Base-by-base conservation (phyloP, 2,329 filamentous ascomycete genomes). In the Clonostachys solani region DNA sequence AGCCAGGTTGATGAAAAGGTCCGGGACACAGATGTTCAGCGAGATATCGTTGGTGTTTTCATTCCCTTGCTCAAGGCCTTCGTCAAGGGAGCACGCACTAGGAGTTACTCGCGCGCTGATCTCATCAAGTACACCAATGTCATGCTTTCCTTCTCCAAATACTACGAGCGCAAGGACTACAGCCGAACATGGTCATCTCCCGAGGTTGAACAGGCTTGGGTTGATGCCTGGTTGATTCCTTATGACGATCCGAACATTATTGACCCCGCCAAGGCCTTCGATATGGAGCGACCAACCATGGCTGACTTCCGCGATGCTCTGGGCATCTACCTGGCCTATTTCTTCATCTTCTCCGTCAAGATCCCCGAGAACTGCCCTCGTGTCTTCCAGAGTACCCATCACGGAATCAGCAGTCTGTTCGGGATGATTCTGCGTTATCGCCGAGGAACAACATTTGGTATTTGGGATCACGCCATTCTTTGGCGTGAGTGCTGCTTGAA, bases 381-480 rank as follows among this genome's bases (percentile, higher is more conserved):
- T n/a, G 77, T 83, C 5, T 83, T 83, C 58, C 80, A 84, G 59
- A 78, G 78, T 33, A 82, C 80, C 4, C 80, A 84, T 54, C 80
- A 84, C 61, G 79, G 77, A 49, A 78, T 81, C 40, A 78, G 77
- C 46, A 78, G 77, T 6, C 75, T 80, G 0, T 83, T 83, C 49
- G 80, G 80, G 34, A 76, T 83, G 49, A 73, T 83, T 10, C 80
- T 80, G 60, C 83, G 83, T 61, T 67, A 83, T 52, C 80, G 80
- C 61, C 71, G 77, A 23, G 74, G 75, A 48, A 80, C 77, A 48
- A 81, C 77, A 0, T 69, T 83, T 33, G 78, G 81, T 52, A 80
- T 84, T 48, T 84, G 80, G 80, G 80, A 84, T 52, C 80, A 84
- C 57, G 77, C 77, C 16, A 83, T 84, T 51, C 76, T 74, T 41